phyloP scores from a whole-genome alignment of 2,329 filamentous ascomycete species.

The Aspergillus floridensis region DNA sequence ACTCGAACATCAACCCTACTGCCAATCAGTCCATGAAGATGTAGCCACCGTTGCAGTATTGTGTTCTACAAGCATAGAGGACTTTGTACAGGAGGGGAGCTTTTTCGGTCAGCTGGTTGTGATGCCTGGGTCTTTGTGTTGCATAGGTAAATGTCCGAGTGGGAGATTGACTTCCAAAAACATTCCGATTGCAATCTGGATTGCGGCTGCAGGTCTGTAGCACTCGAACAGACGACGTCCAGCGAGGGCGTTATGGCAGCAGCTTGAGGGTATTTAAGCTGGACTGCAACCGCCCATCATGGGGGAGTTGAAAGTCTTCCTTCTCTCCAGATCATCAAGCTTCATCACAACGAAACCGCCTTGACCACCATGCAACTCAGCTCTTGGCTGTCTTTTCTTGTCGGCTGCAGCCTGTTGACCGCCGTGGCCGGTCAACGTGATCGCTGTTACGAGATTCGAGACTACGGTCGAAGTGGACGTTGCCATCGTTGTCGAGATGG shows the following conservation, averaged over 20 bases:
- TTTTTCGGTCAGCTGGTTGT: neutral
- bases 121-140: neutral
- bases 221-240: neutral
- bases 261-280: neutral
- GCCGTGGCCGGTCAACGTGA: neutral
- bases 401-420: neutral
- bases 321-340: neutral
- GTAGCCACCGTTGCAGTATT: neutral
- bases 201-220: neutral
- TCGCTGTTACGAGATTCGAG: constrained; percentile 1
- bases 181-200: neutral
- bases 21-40: neutral
- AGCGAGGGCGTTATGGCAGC: neutral
- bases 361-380: neutral
- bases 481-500: neutral
- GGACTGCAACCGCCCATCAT: neutral
- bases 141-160: neutral
- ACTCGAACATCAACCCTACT: neutral
- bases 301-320: neutral
- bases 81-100: neutral
- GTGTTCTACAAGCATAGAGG: neutral
- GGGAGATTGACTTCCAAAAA: neutral
- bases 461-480: neutral
- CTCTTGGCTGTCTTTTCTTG: neutral
- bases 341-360: neutral